Evolutionary conservation across 2,329 filamentous ascomycete genomes (phyloP).

Genomic region (Colletotrichum graminicola): DNA sequence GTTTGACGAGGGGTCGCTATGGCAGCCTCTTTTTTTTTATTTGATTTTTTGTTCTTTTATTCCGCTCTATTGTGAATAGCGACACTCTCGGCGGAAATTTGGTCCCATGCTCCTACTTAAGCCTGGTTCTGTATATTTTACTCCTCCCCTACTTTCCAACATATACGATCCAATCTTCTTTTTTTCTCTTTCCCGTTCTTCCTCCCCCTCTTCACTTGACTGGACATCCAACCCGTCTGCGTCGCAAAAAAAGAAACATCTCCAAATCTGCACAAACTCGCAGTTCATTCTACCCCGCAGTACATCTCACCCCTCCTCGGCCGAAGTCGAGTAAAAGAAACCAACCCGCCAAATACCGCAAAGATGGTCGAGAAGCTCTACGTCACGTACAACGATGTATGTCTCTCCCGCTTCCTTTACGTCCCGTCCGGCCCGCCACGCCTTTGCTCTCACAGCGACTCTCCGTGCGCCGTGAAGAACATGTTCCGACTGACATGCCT

Average conservation of each 20-base stretch:
- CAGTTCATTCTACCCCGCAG: constrained; percentile 34
- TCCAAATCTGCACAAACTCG: constrained; percentile 37
- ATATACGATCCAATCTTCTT: background rate
- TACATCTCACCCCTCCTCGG: background rate
- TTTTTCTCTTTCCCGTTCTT: background rate
- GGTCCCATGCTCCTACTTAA: constrained; percentile 32
- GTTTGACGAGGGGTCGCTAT: constrained; percentile 8
- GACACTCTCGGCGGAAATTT: constrained; percentile 15
- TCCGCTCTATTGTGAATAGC: constrained; percentile 33
- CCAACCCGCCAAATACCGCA: constrained; percentile 43
- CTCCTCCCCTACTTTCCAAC: background rate
- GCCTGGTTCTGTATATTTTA: constrained; percentile 14
- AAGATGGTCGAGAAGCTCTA: constrained; percentile 88
- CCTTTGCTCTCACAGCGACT: constrained; percentile 6
- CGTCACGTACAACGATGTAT: constrained; percentile 92
- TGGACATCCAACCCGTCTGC: background rate
- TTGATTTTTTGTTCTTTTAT: constrained; percentile 1
- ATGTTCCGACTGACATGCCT: constrained; percentile 1
- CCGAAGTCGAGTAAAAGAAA: constrained; percentile 10
- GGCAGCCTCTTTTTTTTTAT: constrained; percentile 15
- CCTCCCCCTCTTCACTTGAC: background rate
- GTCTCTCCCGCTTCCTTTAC: constrained; percentile 49
- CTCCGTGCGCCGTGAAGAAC: background rate
- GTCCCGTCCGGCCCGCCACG: background rate
- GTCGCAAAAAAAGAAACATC: constrained; percentile 8